Evolutionary conservation across 1,284 basidiomycete species (phyloP), one percentile per base, ranked within the genome.

Genomic region (Sparassis latifolia): DNA sequence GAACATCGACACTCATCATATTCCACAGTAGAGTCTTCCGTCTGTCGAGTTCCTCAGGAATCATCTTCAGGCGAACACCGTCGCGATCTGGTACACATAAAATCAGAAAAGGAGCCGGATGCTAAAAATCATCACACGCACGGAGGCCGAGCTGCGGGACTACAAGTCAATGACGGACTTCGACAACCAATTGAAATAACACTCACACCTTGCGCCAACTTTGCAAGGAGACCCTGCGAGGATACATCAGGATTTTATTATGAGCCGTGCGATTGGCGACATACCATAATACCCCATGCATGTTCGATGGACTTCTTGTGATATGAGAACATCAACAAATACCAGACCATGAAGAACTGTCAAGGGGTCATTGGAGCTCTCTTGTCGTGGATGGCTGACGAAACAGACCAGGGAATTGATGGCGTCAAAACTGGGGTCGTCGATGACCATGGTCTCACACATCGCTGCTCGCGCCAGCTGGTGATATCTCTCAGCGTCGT

Each of bases 291-390:
- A 50, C 81, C 80, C 81, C 82, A 84, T 5, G 82, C 82, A 55
- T 84, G 82, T 28, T 81, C 79, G 7, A 82, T 72, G 0, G 80
- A 79, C 54, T 80, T 80, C 56, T 79, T 81, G 59, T 83, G 79
- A 59, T 82, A 80, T 5, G 82, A 83, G 57, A 83, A 85, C 56
- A 83, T 78, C 30, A 84, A 70, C 47, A 85, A 76, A 60, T 82
- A 85, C 77, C 80, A 84, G 42, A 82, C 75, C 81, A 85, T 85
- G 63, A 82, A 83, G 60, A 85, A 84, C 79, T 84, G 57, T 49
- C 52, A 38, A 51, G 33, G 53, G 45, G 43, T 33, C n/a, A n/a
- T 20, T 20, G 20, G 20, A 20, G 20, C 20, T 31, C 30, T 20
- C 4, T 32, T 44, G 44, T 5, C 37, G 38, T 7, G 37, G 28